Evolutionary conservation across 768 basidiomycete species (phyloP), one percentile per base, ranked within the genome.

Genomic region (Russula abietina): DNA sequence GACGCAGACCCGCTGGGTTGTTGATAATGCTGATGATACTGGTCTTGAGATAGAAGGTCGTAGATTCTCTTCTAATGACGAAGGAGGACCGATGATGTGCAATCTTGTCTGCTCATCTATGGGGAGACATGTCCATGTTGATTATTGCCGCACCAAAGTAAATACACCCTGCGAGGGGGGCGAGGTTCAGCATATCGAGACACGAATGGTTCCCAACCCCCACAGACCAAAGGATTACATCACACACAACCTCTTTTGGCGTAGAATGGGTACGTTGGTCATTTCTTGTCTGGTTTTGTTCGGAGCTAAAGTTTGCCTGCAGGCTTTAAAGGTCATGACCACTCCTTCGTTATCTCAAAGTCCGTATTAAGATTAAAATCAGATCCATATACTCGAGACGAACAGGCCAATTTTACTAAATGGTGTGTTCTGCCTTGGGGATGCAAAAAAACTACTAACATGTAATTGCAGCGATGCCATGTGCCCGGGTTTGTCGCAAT

Each of bases 81-180:
- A 82, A 48, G 83, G 85, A 9, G 83, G 83, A 0, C 84, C 84
- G 0, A 83, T 85, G 81, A 76, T 86, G 75, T 86, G 85, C 67
- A 84, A 77, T 51, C 74, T 85, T 22, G 70, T 83, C 32, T 86
- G 83, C 65, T 75, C 77, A 1, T 72, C 80, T 16, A 74, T 85
- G 71, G 85, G 84, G 0, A 71, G 86, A 22, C 85, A 86, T 55
- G 73, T 74, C 1, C 85, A 86, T 68, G 72, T 86, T 38, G 83
- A 81, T 64, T 81, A 79, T 60, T 86, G 85, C 66, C 78, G 82
- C 1, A 73, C 79, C 1, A 69, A 74, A 43, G 68, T 73, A 22
- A 71, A 61, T 11, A 69, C 69, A 0, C 57, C 67, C 4, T 87
- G 85, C 68, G 71, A 69, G 1, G 78, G 75, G 1, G 65, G 73